Conservation (phyloP, 345 rosid species). For the Gossypium ekmanianum region DNA sequence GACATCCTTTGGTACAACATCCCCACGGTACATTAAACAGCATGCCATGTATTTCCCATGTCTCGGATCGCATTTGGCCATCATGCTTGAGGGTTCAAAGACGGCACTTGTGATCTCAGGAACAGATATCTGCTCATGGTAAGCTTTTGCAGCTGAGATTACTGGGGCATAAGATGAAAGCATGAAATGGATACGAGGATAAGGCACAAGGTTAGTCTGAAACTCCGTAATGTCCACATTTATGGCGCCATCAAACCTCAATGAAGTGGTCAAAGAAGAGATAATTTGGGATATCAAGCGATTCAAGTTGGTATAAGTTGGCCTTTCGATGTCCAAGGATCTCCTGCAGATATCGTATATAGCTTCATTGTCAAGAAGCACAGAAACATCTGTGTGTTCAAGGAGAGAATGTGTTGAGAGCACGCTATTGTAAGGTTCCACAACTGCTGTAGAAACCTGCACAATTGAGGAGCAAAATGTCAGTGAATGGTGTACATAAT, state of each 20-base stretch:
- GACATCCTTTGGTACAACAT: constrained; percentile 79
- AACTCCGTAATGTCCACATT: constrained; percentile 79
- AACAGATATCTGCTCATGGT: constrained; percentile 69
- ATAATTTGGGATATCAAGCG: constrained; percentile 71
- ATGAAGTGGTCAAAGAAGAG: constrained; percentile 72
- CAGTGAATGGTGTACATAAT: neutral
- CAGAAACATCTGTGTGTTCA: constrained; percentile 79
- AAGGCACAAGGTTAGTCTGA: constrained; percentile 78
- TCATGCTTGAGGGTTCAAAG: constrained; percentile 82
- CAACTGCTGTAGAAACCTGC: constrained; percentile 85
- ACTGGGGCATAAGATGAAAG: constrained; percentile 84
- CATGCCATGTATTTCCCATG: constrained; percentile 89
- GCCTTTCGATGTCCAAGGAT: constrained; percentile 78
- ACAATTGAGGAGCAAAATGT: neutral
- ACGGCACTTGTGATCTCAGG: constrained; percentile 74
- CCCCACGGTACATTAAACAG: constrained; percentile 83
- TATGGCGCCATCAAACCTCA: constrained; percentile 82
- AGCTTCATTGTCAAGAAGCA: constrained; percentile 80
- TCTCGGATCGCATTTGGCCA: constrained; percentile 89
- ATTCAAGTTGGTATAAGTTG: constrained; percentile 70
- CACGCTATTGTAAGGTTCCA: constrained; percentile 80
- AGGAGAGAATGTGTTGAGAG: constrained; percentile 81
- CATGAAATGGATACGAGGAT: constrained; percentile 85
- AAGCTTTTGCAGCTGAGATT: constrained; percentile 76
- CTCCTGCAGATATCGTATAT: constrained; percentile 76